Evolutionary conservation across 352 stramenopile genomes (phyloP).

Genomic region (Phytopythium oedochilum): DNA sequence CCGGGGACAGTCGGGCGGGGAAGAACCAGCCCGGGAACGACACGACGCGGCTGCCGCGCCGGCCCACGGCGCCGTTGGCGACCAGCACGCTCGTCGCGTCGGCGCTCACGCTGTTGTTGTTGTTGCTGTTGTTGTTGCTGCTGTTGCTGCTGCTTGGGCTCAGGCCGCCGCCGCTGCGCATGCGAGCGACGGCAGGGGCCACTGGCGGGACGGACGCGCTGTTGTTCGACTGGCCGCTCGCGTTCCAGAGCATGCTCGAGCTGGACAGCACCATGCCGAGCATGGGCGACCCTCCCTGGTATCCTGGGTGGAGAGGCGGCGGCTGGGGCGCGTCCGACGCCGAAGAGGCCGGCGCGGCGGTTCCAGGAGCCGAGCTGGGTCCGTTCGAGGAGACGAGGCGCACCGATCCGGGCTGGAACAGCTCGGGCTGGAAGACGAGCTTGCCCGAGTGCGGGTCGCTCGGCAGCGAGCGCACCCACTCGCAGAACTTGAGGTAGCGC

Average conservation of each 20-base stretch:
- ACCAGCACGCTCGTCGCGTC: slow-evolving; percentile 8
- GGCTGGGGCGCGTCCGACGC: slow-evolving; percentile 11
- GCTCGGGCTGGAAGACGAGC: slow-evolving; percentile 43
- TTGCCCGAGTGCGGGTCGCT: slow-evolving; percentile 62
- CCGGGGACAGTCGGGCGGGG: slow-evolving; percentile 57
- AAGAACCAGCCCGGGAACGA: slow-evolving; percentile 85
- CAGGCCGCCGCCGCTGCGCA: background rate
- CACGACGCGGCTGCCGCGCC: slow-evolving; percentile 35
- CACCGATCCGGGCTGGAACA: slow-evolving; percentile 31
- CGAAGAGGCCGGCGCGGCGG: slow-evolving; percentile 1
- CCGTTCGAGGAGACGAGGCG: background rate
- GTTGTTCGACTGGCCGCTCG: slow-evolving; percentile 8
- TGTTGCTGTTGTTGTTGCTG: background rate
- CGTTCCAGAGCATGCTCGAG: slow-evolving; percentile 33
- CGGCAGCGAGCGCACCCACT: slow-evolving; percentile 83
- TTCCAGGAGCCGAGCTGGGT: background rate
- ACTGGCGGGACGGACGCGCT: slow-evolving; percentile 14
- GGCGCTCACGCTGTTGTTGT: background rate
- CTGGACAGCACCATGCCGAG: slow-evolving; percentile 27
- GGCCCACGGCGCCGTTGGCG: slow-evolving; percentile 21
- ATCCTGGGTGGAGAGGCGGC: slow-evolving; percentile 20
- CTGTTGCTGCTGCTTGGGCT: background rate
- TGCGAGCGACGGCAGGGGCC: slow-evolving; percentile 3
- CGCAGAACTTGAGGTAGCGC: slow-evolving; percentile 93
- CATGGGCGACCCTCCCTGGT: slow-evolving; percentile 25